Evolutionary conservation across 2,329 filamentous ascomycete genomes (phyloP).

Genomic region (Ophiostoma ulmi): DNA sequence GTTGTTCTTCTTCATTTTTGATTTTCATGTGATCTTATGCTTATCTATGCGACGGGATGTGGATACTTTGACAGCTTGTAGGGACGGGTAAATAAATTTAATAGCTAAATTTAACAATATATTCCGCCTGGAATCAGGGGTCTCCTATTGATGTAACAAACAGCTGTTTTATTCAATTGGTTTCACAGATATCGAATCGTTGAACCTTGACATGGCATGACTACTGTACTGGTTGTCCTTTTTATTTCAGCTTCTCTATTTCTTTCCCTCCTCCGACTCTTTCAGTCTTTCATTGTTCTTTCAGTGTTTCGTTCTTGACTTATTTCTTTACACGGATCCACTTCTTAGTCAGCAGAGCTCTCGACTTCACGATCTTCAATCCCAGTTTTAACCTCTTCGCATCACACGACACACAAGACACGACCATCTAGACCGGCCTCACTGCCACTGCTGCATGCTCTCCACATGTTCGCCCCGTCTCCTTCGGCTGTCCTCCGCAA

Average conservation of each 20-base stretch:
- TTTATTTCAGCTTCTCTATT: neutral
- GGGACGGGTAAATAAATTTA: neutral
- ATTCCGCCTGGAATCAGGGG: neutral
- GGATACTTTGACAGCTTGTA: neutral
- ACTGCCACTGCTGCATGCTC: neutral
- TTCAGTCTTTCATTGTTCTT: neutral
- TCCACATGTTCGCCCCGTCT: constrained; percentile 14
- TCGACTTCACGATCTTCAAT: neutral
- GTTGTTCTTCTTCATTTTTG: neutral
- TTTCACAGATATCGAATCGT: neutral
- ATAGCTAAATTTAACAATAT: neutral
- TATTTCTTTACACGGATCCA: neutral
- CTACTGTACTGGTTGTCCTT: neutral
- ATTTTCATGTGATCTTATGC: neutral
- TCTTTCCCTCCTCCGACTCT: neutral
- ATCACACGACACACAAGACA: neutral
- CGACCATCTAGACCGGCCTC: neutral
- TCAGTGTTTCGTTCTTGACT: neutral
- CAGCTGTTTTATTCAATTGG: neutral
- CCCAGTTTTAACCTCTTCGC: neutral
- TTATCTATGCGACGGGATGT: neutral
- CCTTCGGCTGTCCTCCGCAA: constrained; percentile 44
- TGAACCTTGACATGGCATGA: neutral
- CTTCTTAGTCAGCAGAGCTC: neutral
- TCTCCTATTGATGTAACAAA: constrained; percentile 5